These are phyloP conservation scores for Luffa aegyptiaca DNA, from an alignment of 306 rosid species.

Conservation along the genomic window DNA sequence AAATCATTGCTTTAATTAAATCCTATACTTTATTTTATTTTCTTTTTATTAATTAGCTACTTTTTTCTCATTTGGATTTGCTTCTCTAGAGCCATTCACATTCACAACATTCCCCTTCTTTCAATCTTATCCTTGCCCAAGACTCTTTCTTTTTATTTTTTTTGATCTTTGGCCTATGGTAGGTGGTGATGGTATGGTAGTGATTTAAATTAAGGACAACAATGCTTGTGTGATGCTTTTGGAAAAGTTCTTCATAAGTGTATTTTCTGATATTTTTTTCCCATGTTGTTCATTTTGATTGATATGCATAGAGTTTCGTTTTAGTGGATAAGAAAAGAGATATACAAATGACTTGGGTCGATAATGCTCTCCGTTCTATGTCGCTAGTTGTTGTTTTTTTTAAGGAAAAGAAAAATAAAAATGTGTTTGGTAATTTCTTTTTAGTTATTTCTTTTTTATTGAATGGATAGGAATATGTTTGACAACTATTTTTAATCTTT, in stretches of 20 bases:
- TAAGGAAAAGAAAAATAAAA: no score
- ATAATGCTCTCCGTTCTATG: background rate
- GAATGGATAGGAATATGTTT: background rate
- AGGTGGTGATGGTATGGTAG: background rate
- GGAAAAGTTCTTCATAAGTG: background rate
- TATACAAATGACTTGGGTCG: background rate
- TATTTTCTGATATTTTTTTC: background rate
- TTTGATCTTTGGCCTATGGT: background rate
- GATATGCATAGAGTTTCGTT: background rate
- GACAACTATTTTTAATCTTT: background rate
- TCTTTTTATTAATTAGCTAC: no score
- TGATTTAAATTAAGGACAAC: background rate
- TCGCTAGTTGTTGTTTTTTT: no score
- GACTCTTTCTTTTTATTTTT: background rate
- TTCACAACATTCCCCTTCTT: background rate
- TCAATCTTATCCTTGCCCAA: background rate
- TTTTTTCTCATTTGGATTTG: conserved; percentile 2
- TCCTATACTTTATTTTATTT: background rate
- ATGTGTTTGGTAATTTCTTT: no score
- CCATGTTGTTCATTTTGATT: no score
- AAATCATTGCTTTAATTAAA: background rate
- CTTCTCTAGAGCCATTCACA: background rate
- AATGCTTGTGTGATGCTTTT: background rate
- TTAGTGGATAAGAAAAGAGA: background rate
- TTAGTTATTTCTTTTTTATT: background rate